Base-by-base conservation (phyloP, 805 yeast genomes). In the Lachancea meyersii region DNA sequence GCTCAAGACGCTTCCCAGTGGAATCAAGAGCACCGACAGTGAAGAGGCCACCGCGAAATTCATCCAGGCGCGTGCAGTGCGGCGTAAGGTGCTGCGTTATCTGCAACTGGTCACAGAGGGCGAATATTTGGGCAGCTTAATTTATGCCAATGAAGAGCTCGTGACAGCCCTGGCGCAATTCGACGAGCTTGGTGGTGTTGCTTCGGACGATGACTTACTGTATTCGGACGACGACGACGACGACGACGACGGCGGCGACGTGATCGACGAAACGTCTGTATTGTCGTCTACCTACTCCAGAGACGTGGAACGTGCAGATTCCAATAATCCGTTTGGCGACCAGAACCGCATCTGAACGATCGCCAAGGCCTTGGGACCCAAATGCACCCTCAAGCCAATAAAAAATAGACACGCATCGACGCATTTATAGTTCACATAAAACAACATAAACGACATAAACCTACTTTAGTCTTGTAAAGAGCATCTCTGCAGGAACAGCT, bases 91-190 rank as follows among this genome's bases (percentile, higher is more conserved):
- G 13, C 69, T 93, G 49, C 69, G 87, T 48, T 88, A 88, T 59
- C 71, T 93, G 50, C 97, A 93, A 64, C 71, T 77, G 40, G 86
- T 88, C 31, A 83, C 86, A 33, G 80, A 79, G 45, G 97, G 89
- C 49, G 95, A 86, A 55, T 83, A 79, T 48, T 65, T 93, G 48
- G 97, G 97, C n/a, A 75, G 86, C 34, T 71, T 93, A 48, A 77
- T 93, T 45, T 82, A 78, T 52, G 94, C 96, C 35, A 93, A 93
- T 59, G 98, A 93, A 54, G 89, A 86, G 59, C 72, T 93, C 47
- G 94, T 93, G 5, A 68, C 68, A 3, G 82, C 88, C 0, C 72
- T 93, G 53, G 77, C 79, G 52, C 64, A 69, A 41, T 89, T 78
- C 59, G 95, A 89, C 45, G 72, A 73, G 37, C 61, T 68, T 67